phyloP scores from a whole-genome alignment of 2,329 filamentous ascomycete species.

The Thielaviopsis euricoi region DNA sequence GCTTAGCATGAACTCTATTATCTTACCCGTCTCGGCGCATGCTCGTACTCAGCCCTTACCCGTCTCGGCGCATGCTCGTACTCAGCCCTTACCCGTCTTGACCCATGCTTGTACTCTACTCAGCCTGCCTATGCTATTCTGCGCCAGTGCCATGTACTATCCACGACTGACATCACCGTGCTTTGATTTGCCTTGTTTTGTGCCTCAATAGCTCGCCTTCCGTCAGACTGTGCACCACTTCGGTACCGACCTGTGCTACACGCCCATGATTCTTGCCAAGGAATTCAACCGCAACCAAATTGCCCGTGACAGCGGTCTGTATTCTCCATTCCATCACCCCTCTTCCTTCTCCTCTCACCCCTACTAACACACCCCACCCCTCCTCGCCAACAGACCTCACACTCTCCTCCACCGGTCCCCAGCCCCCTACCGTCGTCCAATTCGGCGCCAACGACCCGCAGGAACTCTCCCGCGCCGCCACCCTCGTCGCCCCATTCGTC shows the following conservation, averaged over 20 bases:
- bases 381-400: constrained; percentile 39
- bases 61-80: too few relatives aligned
- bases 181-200: background rate
- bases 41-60: too few relatives aligned
- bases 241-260: constrained; percentile 51
- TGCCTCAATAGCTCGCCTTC: constrained; percentile 42
- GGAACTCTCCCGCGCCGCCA: constrained; percentile 46
- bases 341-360: background rate
- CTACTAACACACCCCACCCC: background rate
- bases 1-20: too few relatives aligned
- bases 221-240: constrained; percentile 49
- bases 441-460: constrained; percentile 46
- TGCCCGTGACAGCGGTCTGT: constrained; percentile 42
- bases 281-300: constrained; percentile 47
- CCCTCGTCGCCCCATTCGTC: constrained; percentile 43
- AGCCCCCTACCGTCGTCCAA: constrained; percentile 48
- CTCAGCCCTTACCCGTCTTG: too few relatives aligned
- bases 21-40: too few relatives aligned
- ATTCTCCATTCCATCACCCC: background rate
- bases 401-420: constrained; percentile 32
- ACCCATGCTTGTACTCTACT: too few relatives aligned
- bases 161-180: background rate
- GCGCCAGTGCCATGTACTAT: too few relatives aligned
- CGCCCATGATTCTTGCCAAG: constrained; percentile 55
- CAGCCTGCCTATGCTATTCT: too few relatives aligned